Evolutionary conservation across 306 rosid genomes (phyloP), one percentile per base, ranked within the genome.

Genomic region (Vigna nakashimae): DNA sequence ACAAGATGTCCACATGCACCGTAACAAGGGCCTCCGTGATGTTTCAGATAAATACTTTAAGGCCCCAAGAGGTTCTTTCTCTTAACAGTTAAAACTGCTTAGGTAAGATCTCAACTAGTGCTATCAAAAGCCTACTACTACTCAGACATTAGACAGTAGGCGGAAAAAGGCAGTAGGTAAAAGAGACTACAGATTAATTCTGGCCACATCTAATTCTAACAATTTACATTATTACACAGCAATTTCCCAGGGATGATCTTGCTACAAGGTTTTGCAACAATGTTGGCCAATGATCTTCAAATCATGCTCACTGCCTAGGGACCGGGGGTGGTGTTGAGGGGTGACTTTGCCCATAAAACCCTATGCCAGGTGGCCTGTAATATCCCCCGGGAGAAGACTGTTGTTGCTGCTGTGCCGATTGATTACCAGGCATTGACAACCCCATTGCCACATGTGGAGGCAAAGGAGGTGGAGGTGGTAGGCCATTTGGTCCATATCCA

Each of bases 381-480:
- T 81, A 93, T 80, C 93, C 97, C 49, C 90, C 92, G 0, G 85
- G 79, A 2, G 88, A 71, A 16, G 92, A 82, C 78, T 87, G 92
- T 20, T 85, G 81, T 71, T 84, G 92, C 82, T 80, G 93, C 30
- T 72, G 93, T 14, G 85, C 85, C 62, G 86, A 83, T 73, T 80
- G 93, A 78, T 83, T 70, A 48, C 68, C 74, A 15, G 97, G 82
- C 88, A 88, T 87, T 26, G 91, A 56, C 73, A 89, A 74, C 30
- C 94, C 91, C 79, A 87, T 84, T 50, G 88, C 84, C 52, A 87
- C 83, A 79, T 88, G 93, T 14, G 88, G 90, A 79, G 93, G 97
- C 70, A 87, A 71, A 53, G 93, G 95, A 67, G 97, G 98, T 50
- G 97, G 97, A 63, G 93, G 98, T 9, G 97, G 95, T 15, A 89